Evolutionary conservation across 805 yeast genomes (phyloP), one percentile per base, ranked within the genome.

Genomic region (Metschnikowia hibisci): DNA sequence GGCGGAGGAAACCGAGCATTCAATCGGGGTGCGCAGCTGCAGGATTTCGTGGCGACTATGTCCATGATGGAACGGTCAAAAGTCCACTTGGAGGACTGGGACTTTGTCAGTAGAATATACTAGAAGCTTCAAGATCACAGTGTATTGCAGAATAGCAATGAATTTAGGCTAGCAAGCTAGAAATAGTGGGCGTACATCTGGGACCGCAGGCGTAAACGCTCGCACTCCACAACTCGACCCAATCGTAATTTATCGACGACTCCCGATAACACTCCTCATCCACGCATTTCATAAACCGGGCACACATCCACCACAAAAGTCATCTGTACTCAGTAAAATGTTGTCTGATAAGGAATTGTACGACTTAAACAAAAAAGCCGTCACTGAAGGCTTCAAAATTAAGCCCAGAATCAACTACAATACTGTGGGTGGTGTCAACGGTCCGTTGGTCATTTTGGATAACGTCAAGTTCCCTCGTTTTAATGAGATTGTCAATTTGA

Each of bases 391-490:
- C 55, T 89, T 89, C 74, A 82, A 86, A 51, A 82, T 90, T 61
- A 84, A 87, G 64, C 98, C 98, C 47, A 82, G 96, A 71, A 64
- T 86, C 57, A 85, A 83, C 58, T 93, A 93, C 71, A 93, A 93
- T 74, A 93, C 99, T 25, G 99, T 93, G 48, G 91, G 91, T 43
- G 98, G 98, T 67, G 95, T 93, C 60, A 93, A 95, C 67, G 99
- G 99, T 50, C 99, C 99, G 4, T 79, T 93, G 65, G 99, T 93
- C 48, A 90, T 70, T 46, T 68, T 71, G 54, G 76, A 71, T 53
- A 63, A 71, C 46, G 76, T 71, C 52, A 71, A 71, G 56, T 71
- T 69, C 50, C 76, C 76, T 18, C 83, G 95, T 61, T 93, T 79
- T 73, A 89, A 91, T 61, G 99, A 93, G 71, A 93, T 93, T 72